Evolutionary conservation across 805 yeast species (phyloP).

Genomic region (Metschnikowia peoriensis): DNA sequence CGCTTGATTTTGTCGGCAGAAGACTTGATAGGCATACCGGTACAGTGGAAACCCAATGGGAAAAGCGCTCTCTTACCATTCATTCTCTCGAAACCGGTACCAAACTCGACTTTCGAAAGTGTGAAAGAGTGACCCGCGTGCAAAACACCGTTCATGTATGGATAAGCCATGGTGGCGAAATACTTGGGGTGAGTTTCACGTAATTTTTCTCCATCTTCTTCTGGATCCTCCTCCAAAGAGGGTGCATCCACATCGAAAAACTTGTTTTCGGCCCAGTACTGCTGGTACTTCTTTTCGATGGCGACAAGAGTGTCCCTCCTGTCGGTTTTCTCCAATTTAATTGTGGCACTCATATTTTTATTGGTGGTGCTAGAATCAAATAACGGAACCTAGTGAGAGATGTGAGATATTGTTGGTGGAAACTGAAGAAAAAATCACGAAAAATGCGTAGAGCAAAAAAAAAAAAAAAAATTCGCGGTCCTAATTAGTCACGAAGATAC

Average conservation of each 20-base stretch:
- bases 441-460: too few species aligned
- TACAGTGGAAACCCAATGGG: constrained; percentile 98
- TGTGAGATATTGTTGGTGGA: background rate
- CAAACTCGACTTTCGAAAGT: constrained; percentile 87
- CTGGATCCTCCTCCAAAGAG: constrained; percentile 54
- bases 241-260: constrained; percentile 90
- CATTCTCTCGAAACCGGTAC: constrained; percentile 93
- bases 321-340: constrained; percentile 62
- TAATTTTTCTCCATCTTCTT: constrained; percentile 58
- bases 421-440: background rate
- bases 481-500: background rate
- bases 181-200: constrained; percentile 80
- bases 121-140: constrained; percentile 98
- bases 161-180: constrained; percentile 95
- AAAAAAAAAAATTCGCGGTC: background rate
- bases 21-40: constrained; percentile 97
- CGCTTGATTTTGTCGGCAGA: constrained; percentile 93
- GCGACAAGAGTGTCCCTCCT: constrained; percentile 93
- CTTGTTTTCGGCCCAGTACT: constrained; percentile 83
- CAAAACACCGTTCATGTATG: constrained; percentile 97
- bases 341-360: constrained; percentile 37
- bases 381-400: too few species aligned
- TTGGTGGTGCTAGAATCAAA: too few species aligned
- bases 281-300: constrained; percentile 85
- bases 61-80: constrained; percentile 87